Evolutionary conservation across 352 stramenopile species (phyloP), one percentile per base, ranked within the genome.

Genomic region (Pythium angustatum): DNA sequence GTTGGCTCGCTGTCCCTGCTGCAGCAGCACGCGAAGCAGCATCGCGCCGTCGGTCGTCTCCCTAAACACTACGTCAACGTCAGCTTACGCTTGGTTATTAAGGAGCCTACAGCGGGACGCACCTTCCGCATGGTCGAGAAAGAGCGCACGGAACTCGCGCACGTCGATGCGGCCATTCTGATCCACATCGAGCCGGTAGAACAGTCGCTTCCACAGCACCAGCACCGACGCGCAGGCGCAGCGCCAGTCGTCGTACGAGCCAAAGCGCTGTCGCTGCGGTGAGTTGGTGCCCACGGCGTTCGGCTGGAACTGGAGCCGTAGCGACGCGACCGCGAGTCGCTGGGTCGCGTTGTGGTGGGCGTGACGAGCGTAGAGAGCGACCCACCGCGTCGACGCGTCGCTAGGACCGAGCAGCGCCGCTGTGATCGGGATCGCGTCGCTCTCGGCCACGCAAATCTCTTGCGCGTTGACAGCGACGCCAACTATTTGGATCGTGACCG

Each of bases 201-300:
- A 93, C 1, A 93, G 58, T 57, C 87, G 85, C 53, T 90, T 90
- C 81, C 81, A 90, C 19, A 75, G 55, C 30, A 36, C 36, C 0
- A 75, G 36, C 22, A 62, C 62, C 0, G 53, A 58, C 48, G 54
- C n/a, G 22, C 43, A 56, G 1, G n/a, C 26, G 7, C 38, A 31
- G 21, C 41, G 49, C 67, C 67, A 74, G 15, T 61, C 21, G 0
- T 47, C 43, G 33, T 62, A 43, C 36, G 4, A 19, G 36, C 36
- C 6, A 43, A n/a, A n/a, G n/a, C n/a, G n/a, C 41, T 2, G 21
- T 5, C 6, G 17, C 17, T 28, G 19, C 19, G 17, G 5, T 14
- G 8, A 0, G 17, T 27, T 49, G 7, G 21, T 3, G 50, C 7
- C 17, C 15, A 27, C 21, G 4, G 15, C 27, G 5, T 52, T 19